phyloP scores from a whole-genome alignment of 345 rosid genomes.

The Microcos paniculata region DNA sequence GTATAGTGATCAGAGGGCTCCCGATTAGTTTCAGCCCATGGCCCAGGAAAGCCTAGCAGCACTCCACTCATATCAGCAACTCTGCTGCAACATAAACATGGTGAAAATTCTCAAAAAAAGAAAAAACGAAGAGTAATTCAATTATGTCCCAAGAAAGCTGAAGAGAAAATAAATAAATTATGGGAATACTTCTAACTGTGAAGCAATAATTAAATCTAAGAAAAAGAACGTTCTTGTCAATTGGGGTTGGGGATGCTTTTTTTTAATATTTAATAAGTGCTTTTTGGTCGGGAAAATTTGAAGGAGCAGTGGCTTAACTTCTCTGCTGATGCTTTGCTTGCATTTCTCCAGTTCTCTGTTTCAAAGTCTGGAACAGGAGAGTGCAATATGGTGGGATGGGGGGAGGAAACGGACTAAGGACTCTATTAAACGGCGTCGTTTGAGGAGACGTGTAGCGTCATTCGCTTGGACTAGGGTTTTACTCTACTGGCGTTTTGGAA shows the following conservation, averaged over 20 bases:
- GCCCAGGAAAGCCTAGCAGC: slow-evolving; percentile 74
- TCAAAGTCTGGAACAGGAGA: neutral
- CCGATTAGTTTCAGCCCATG: slow-evolving; percentile 70
- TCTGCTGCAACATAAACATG: neutral
- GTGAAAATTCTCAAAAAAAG: neutral
- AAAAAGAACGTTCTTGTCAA: neutral
- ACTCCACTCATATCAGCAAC: slow-evolving; percentile 40
- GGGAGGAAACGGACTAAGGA: too few relatives aligned
- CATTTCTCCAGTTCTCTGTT: neutral
- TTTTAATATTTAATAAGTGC: neutral
- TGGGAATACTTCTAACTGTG: neutral
- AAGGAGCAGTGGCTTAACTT: neutral
- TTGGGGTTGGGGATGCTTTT: neutral
- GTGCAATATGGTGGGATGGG: too few relatives aligned
- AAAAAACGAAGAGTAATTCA: neutral
- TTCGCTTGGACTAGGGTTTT: too few relatives aligned
- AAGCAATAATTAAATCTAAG: neutral
- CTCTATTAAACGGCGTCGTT: too few relatives aligned
- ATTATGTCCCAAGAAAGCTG: neutral
- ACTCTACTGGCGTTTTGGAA: too few relatives aligned
- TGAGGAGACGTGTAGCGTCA: too few relatives aligned
- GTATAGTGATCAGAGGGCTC: slow-evolving; percentile 79
- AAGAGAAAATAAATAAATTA: neutral
- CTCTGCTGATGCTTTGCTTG: neutral
- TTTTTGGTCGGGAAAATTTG: neutral